Base-by-base conservation (phyloP, 169 alveolate species). In the Blepharisma undulans region DNA sequence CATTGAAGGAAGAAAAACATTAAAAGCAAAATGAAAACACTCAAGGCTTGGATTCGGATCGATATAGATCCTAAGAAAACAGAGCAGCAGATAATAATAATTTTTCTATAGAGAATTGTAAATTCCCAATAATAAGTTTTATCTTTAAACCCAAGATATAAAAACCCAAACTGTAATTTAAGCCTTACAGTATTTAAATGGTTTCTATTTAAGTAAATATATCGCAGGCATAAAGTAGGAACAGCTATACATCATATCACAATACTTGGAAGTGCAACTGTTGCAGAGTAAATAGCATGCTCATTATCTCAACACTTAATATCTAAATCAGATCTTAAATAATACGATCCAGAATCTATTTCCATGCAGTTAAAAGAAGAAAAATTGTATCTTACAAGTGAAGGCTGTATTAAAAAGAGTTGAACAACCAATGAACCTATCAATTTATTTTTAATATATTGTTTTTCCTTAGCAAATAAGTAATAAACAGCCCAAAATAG, bases 101-200 rank as follows among this genome's bases (percentile, higher is more conserved):
- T 34, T 78, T 93, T 93, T 48, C 95, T 90, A 32, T 85, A 87
- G 88, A 93, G 60, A 81, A 93, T 92, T 25, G 92, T 87, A 7
- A 87, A 77, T 87, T 93, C 96, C 95, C 96, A 93, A 61, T 92
- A 93, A 32, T 59, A 93, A 71, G 76, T 78, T 22, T 25, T 78
- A 19, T 88, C 61, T 33, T 92, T 36, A 48, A 92, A 93, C 77
- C 96, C 96, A 25, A 74, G 72, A 36, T 30, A 90, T 18, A 93
- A 27, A 66, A 88, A 93, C 59, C 96, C 96, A 88, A 29, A 92
- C 33, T 78, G 14, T 12, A 33, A 34, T 78, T 87, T 93, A 7
- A 84, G 66, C 25, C 71, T 72, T 18, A 92, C 2, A 2, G 27
- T 33, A 5, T 78, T 87, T 78, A 93, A 72, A 3, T 66, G 30